Evolutionary conservation across 805 yeast genomes (phyloP).

Genomic region (Kluyveromyces nonfermentans): DNA sequence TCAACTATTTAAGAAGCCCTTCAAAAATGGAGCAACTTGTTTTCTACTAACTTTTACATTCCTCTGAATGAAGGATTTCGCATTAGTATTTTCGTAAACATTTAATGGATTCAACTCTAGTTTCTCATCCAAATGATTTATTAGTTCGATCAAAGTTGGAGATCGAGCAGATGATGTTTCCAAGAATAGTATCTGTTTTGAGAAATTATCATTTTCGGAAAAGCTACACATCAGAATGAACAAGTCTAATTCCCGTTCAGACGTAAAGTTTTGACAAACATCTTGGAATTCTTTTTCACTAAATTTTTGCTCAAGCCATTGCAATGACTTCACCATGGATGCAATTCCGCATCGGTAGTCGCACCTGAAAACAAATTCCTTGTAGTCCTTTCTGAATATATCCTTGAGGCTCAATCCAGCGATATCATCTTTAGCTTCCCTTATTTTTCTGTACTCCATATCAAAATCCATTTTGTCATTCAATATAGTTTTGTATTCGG

Average conservation of each 20-base stretch:
- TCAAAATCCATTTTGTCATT: constrained; percentile 11
- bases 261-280: constrained; percentile 18
- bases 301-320: constrained; percentile 37
- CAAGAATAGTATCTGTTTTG: constrained; percentile 30
- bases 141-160: constrained; percentile 12
- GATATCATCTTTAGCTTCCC: constrained; percentile 51
- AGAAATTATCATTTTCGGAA: constrained; percentile 25
- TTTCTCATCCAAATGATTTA: constrained; percentile 11
- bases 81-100: constrained; percentile 1
- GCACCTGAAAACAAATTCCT: constrained; percentile 44
- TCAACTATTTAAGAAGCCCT: neutral
- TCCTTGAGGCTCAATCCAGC: constrained; percentile 51
- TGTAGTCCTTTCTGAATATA: constrained; percentile 75
- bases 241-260: constrained; percentile 30
- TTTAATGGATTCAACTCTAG: constrained; percentile 10
- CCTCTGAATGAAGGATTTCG: constrained; percentile 35
- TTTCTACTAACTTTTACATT: constrained; percentile 66
- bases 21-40: constrained; percentile 62
- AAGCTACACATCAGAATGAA: constrained; percentile 43
- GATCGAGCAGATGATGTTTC: constrained; percentile 3
- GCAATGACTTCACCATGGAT: constrained; percentile 56
- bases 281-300: constrained; percentile 17
- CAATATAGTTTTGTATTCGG: constrained; percentile 28
- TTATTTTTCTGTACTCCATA: constrained; percentile 29
- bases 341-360: constrained; percentile 56